Conservation (phyloP, 1,284 basidiomycete species). For the Ceratobasidium sp. region DNA sequence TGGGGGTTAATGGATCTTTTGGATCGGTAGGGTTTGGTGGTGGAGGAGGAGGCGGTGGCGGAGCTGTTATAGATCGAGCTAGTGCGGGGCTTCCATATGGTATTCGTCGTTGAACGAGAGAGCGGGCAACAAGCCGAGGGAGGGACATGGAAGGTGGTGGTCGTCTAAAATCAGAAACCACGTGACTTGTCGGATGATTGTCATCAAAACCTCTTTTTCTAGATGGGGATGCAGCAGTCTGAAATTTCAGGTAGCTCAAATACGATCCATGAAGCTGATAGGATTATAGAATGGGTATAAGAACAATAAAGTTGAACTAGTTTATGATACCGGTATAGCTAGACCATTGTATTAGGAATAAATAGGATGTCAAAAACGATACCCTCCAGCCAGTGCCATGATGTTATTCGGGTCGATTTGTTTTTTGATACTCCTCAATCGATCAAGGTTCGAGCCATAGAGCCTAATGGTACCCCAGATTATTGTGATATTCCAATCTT, state of each 20-base stretch:
- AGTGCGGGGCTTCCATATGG: slow-evolving; percentile 59
- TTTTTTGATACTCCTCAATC: slow-evolving; percentile 60
- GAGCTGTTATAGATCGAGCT: slow-evolving; percentile 55
- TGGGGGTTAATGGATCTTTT: slow-evolving; percentile 59
- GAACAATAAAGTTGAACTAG: too few relatives aligned
- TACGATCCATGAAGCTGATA: not conserved
- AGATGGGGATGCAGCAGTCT: not conserved
- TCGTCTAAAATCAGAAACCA: slow-evolving; percentile 25
- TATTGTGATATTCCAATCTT: not conserved
- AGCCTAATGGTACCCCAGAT: slow-evolving; percentile 52
- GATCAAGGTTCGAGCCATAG: slow-evolving; percentile 64
- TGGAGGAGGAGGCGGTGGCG: slow-evolving; percentile 54
- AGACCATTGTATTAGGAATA: slow-evolving; percentile 69
- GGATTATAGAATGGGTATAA: not conserved
- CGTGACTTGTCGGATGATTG: slow-evolving; percentile 20
- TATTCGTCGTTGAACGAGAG: slow-evolving; percentile 23
- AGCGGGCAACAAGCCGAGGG: slow-evolving; percentile 25
- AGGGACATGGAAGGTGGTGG: slow-evolving; percentile 28
- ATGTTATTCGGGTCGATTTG: slow-evolving; percentile 65
- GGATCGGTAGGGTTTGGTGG: slow-evolving; percentile 57
- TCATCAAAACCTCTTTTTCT: not conserved
- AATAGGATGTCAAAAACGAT: slow-evolving; percentile 15
- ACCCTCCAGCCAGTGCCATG: slow-evolving; percentile 73
- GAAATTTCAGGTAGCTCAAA: not conserved
- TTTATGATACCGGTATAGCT: slow-evolving; percentile 53